These are phyloP conservation scores for Amylocystis lapponica DNA, from an alignment of 768 basidiomycete genomes.

Conservation along the genomic window DNA sequence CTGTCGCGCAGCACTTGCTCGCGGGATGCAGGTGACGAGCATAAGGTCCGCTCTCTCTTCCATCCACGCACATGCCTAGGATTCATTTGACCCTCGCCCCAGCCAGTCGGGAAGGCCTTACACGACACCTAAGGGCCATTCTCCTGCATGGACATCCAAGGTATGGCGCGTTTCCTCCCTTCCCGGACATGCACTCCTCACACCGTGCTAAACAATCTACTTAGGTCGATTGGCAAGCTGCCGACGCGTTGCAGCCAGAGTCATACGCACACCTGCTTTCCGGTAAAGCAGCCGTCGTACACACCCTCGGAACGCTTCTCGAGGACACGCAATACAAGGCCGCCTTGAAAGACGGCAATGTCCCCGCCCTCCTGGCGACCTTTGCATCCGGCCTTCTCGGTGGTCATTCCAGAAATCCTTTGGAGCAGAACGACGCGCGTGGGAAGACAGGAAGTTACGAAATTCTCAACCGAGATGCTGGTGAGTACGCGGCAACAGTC, in stretches of 20 bases:
- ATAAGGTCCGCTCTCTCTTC: slow-evolving; percentile 54
- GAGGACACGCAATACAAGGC: slow-evolving; percentile 80
- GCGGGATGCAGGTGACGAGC: slow-evolving; percentile 84
- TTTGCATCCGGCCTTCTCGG: slow-evolving; percentile 37
- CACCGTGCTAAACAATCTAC: not conserved
- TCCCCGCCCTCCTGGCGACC: slow-evolving; percentile 44
- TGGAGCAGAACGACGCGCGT: slow-evolving; percentile 41
- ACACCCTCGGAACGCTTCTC: slow-evolving; percentile 88
- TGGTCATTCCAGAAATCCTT: slow-evolving; percentile 43
- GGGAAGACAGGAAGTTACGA: slow-evolving; percentile 55
- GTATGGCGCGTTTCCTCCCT: slow-evolving; percentile 32
- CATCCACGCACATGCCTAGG: not conserved
- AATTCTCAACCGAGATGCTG: slow-evolving; percentile 81
- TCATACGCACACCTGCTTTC: slow-evolving; percentile 67
- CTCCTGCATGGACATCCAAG: slow-evolving; percentile 78
- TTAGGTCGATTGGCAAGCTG: slow-evolving; percentile 86
- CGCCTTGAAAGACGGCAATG: slow-evolving; percentile 53
- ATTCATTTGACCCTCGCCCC: not conserved
- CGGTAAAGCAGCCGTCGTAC: slow-evolving; percentile 72
- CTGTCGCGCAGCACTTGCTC: slow-evolving; percentile 79
- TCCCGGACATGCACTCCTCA: slow-evolving; percentile 1
- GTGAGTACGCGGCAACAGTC: slow-evolving; percentile 41
- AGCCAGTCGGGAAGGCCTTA: slow-evolving; percentile 88
- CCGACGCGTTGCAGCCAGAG: slow-evolving; percentile 73
- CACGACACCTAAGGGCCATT: slow-evolving; percentile 83